Base-by-base conservation (phyloP, 768 basidiomycete species). In the Mycena metata region DNA sequence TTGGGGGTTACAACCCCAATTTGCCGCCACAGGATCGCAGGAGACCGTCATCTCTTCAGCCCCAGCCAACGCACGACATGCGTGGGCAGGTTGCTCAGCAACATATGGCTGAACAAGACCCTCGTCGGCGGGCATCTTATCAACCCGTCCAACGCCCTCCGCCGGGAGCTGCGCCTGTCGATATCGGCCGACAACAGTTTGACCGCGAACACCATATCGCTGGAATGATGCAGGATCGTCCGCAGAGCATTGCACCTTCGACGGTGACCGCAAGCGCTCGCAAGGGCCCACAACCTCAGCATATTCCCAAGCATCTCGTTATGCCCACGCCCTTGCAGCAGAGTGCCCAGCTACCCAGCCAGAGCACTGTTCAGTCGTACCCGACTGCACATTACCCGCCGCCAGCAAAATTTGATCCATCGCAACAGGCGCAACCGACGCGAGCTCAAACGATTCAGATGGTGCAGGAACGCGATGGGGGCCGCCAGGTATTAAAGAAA, bases 321-420 rank as follows among this genome's bases (percentile, higher is more conserved):
- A 93, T 93, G 92, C 92, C 92, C 51, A 78, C 89, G 4, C 92
- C 89, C 17, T 83, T 93, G 43, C 88, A 89, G 73, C 78, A 68
- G 54, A 78, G 58, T 42, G 66, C 74, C 35, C 75, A 63, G 47
- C 64, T 68, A 66, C 67, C 55, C n/a, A n/a, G 8, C 26, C 30
- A 36, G 12, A 10, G 39, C 17, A 26, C 23, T n/a, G 6, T 52
- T 11, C 56, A 49, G 30, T 23, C 55, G 19, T 63, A 68, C 43
- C 67, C 46, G 16, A 11, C 41, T 36, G 47, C 30, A 19, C 60
- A 57, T 36, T 61, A 67, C 61, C 63, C 59, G 19, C 65, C 71
- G 16, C 70, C 75, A 54, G 49, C 64, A 30, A 63, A 46, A n/a
- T 73, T 74, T 45, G 62, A 66, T 19, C 23, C 60, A 19, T 41